Conservation (phyloP, 768 basidiomycete species). For the Amanita subjunquillea region DNA sequence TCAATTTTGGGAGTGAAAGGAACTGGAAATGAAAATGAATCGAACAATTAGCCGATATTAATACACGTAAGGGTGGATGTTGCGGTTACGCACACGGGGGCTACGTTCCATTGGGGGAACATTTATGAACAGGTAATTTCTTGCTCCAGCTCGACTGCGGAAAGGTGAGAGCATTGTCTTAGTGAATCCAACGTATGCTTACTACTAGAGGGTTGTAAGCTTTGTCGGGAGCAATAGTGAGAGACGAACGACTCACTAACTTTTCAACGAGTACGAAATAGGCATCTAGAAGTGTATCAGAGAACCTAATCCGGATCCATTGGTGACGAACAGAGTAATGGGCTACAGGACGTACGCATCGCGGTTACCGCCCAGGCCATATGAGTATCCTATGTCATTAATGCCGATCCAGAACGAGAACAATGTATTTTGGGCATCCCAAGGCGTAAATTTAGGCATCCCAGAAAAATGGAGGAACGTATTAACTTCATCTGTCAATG, state of each 20-base stretch:
- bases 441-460: slow-evolving; percentile 41
- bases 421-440: slow-evolving; percentile 45
- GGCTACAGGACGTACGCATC: slow-evolving; percentile 27
- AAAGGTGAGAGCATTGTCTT: neutral
- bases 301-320: slow-evolving; percentile 25
- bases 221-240: neutral
- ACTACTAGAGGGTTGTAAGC: slow-evolving; percentile 20
- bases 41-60: neutral
- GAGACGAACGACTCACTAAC: slow-evolving; percentile 23
- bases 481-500: slow-evolving; percentile 51
- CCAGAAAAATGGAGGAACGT: slow-evolving; percentile 38
- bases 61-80: neutral
- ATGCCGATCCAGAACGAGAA: slow-evolving; percentile 69
- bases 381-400: slow-evolving; percentile 57
- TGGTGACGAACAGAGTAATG: neutral
- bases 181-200: slow-evolving; percentile 9
- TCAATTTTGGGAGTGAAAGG: slow-evolving; percentile 29
- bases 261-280: slow-evolving; percentile 42
- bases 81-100: slow-evolving; percentile 22
- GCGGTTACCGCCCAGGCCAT: slow-evolving; percentile 33
- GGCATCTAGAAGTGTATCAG: slow-evolving; percentile 34
- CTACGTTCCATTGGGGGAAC: slow-evolving; percentile 33
- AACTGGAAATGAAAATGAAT: slow-evolving; percentile 22
- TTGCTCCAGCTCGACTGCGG: slow-evolving; percentile 38
- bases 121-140: slow-evolving; percentile 41